These are phyloP conservation scores for Xylariaceae sp. DNA, from an alignment of 2,329 filamentous ascomycete genomes.

Conservation along the genomic window DNA sequence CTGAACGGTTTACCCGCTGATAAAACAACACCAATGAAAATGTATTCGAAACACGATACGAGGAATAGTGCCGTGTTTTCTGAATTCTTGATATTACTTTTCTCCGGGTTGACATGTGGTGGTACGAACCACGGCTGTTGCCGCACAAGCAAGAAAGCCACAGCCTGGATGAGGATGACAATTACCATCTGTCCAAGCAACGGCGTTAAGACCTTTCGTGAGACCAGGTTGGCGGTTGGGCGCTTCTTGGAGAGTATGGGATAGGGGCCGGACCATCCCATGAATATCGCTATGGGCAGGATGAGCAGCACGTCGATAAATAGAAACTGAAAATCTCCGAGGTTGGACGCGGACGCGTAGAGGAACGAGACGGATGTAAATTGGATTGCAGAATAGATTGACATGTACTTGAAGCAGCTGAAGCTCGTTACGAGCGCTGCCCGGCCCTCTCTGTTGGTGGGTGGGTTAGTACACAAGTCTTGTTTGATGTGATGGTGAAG, in stretches of 20 bases:
- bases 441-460: slow-evolving; percentile 67
- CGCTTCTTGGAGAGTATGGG: slow-evolving; percentile 74
- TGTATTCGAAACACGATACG: slow-evolving; percentile 91
- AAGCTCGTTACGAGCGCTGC: slow-evolving; percentile 97
- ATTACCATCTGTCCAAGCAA: slow-evolving; percentile 84
- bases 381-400: slow-evolving; percentile 96
- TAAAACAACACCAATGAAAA: slow-evolving; percentile 81
- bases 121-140: slow-evolving; percentile 83
- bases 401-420: slow-evolving; percentile 99
- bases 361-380: slow-evolving; percentile 97
- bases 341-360: slow-evolving; percentile 87
- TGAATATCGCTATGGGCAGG: slow-evolving; percentile 93
- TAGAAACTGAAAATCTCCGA: slow-evolving; percentile 95
- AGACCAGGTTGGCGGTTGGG: slow-evolving; percentile 88
- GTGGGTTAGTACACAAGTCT: slow-evolving; percentile 8
- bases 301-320: slow-evolving; percentile 94
- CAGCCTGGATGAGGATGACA: slow-evolving; percentile 71
- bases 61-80: slow-evolving; percentile 92
- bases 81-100: slow-evolving; percentile 84
- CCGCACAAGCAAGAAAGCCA: slow-evolving; percentile 70
- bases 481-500: not conserved
- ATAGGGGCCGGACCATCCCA: slow-evolving; percentile 93
- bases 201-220: slow-evolving; percentile 84
- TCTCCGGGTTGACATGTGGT: slow-evolving; percentile 69
- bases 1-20: slow-evolving; percentile 91